phyloP scores from a whole-genome alignment of 768 basidiomycete species.

The Naganishia randhawae region DNA sequence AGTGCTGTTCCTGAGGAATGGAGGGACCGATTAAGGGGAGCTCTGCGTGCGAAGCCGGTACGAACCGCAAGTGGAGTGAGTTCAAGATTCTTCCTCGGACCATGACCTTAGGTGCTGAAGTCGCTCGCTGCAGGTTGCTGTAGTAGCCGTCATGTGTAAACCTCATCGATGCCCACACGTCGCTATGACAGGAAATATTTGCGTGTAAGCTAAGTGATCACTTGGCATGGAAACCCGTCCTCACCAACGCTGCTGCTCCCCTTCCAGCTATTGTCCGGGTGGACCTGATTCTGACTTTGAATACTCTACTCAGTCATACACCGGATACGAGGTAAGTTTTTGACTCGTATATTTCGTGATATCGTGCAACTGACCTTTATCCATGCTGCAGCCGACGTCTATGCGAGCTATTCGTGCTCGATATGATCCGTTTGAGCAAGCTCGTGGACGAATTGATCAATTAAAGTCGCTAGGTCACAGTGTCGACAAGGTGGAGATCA shows the following conservation, averaged over 20 bases:
- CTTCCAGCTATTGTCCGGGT: slow-evolving; percentile 86
- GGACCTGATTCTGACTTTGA: slow-evolving; percentile 99
- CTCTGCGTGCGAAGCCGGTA: slow-evolving; percentile 86
- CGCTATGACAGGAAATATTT: slow-evolving; percentile 99
- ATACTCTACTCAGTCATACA: slow-evolving; percentile 75
- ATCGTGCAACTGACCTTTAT: background rate
- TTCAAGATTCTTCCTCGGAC: slow-evolving; percentile 23
- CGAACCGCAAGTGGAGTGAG: slow-evolving; percentile 91
- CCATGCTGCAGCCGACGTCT: slow-evolving; percentile 86
- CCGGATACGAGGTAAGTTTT: slow-evolving; percentile 50
- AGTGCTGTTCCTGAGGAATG: slow-evolving; percentile 97
- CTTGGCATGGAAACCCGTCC: background rate
- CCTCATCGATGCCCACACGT: slow-evolving; percentile 99
- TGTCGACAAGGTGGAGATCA: slow-evolving; percentile 79
- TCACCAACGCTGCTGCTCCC: slow-evolving; percentile 5
- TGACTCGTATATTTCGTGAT: background rate
- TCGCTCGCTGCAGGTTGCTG: slow-evolving; percentile 69
- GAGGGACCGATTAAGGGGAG: slow-evolving; percentile 83
- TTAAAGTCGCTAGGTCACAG: slow-evolving; percentile 91
- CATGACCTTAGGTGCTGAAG: background rate
- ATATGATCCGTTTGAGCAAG: slow-evolving; percentile 96
- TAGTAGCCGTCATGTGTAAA: slow-evolving; percentile 99
- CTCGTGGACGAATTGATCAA: slow-evolving; percentile 89
- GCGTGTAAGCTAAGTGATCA: slow-evolving; percentile 64
- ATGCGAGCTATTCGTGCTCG: slow-evolving; percentile 98